Percentiles rank a stretch among this genome's conserved stretches.
These are phyloP conservation scores for Ceratobasidium sp. DNA, from an alignment of 1,284 basidiomycete genomes.

Conservation along the genomic window DNA sequence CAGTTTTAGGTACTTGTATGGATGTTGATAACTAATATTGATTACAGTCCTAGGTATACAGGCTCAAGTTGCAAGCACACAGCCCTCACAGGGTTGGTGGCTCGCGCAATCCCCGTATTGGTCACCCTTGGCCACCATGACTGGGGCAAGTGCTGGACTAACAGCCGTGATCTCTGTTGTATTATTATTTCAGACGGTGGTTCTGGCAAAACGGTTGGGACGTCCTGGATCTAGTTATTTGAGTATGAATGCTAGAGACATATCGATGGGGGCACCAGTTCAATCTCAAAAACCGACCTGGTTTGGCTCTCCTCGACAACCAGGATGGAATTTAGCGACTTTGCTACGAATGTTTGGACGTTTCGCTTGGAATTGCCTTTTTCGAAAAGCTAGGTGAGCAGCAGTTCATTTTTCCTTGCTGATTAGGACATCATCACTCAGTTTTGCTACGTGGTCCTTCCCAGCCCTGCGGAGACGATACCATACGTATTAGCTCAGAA, in stretches of 20 bases:
- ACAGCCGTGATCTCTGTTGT: background rate
- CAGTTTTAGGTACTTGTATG: background rate
- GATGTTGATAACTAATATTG: background rate
- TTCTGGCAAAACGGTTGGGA: background rate
- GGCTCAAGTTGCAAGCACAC: too few relatives aligned
- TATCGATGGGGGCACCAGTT: background rate
- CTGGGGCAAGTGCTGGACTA: background rate
- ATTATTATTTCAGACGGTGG: background rate
- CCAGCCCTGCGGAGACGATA: conserved; percentile 7
- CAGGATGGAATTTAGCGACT: too few relatives aligned
- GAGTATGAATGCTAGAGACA: background rate
- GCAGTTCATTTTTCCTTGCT: too few relatives aligned
- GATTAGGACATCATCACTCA: background rate
- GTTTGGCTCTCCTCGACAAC: background rate
- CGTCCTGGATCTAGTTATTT: background rate
- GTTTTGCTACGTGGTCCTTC: background rate
- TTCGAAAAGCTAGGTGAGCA: background rate
- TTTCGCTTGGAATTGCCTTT: background rate
- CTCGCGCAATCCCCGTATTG: too few relatives aligned
- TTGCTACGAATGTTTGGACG: too few relatives aligned
- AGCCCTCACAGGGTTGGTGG: too few relatives aligned
- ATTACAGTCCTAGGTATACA: too few relatives aligned
- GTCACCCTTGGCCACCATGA: too few relatives aligned
- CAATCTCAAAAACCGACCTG: background rate
- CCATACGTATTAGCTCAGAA: background rate